These are phyloP conservation scores for Furcasterigmium furcatum DNA, from an alignment of 2,329 filamentous ascomycete species.

Conservation along the genomic window DNA sequence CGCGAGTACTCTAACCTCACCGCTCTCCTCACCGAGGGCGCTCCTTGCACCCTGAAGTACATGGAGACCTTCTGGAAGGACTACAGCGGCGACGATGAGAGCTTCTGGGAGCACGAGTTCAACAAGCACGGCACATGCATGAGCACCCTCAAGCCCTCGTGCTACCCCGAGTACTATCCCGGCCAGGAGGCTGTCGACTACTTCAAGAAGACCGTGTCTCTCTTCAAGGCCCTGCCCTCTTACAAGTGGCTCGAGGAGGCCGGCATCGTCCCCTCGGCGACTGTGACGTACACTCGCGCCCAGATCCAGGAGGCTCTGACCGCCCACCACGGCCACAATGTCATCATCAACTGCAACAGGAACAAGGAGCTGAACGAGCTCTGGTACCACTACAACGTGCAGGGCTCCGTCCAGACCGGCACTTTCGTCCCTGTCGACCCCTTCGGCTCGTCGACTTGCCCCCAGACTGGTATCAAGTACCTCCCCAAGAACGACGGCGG, in stretches of 20 bases:
- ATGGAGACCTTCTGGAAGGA: conserved; percentile 74
- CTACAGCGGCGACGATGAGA: conserved; percentile 58
- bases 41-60: conserved; percentile 55
- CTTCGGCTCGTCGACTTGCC: conserved; percentile 61
- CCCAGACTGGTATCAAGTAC: conserved; percentile 60
- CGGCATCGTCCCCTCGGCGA: conserved; percentile 52
- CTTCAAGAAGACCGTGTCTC: conserved; percentile 61
- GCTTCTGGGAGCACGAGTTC: conserved; percentile 74
- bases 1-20: conserved; percentile 65
- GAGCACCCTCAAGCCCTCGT: conserved; percentile 62
- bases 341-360: conserved; percentile 54
- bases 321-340: conserved; percentile 47
- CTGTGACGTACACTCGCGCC: conserved; percentile 54
- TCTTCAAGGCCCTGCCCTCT: conserved; percentile 65
- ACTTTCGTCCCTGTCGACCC: conserved; percentile 54
- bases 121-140: conserved; percentile 73
- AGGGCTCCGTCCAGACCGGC: conserved; percentile 56
- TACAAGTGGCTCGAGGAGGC: conserved; percentile 60
- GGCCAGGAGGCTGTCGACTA: conserved; percentile 67
- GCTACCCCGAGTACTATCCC: conserved; percentile 58
- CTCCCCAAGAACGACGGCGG: conserved; percentile 44
- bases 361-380: conserved; percentile 45
- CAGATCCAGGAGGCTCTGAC: conserved; percentile 58
- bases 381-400: conserved; percentile 62
- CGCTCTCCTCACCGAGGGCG: conserved; percentile 54